Percentiles rank a stretch among this genome's conserved stretches.
Evolutionary conservation across 2,329 filamentous ascomycete genomes (phyloP).

Genomic region (Beauveria bassiana): DNA sequence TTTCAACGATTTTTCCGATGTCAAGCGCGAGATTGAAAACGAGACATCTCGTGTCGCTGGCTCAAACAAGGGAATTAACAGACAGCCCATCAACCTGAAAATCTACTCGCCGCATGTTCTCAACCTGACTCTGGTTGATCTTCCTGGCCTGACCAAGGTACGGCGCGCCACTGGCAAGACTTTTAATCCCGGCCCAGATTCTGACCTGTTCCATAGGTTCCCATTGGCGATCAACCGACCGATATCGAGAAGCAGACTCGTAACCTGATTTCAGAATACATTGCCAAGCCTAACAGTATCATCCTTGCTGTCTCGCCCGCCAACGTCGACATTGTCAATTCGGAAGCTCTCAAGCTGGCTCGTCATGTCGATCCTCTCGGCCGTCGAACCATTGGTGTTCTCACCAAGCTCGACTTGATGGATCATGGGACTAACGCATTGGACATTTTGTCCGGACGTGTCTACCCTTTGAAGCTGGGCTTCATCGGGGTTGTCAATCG

Average conservation of each 20-base stretch:
- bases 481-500: constrained; percentile 98
- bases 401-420: constrained; percentile 97
- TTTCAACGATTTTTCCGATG: constrained; percentile 86
- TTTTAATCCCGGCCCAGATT: neutral
- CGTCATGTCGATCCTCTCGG: constrained; percentile 94
- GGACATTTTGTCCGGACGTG: constrained; percentile 93
- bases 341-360: constrained; percentile 91
- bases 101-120: constrained; percentile 96
- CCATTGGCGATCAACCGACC: constrained; percentile 92
- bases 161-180: constrained; percentile 14
- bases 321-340: constrained; percentile 97
- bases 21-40: constrained; percentile 94
- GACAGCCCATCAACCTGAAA: constrained; percentile 95
- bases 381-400: constrained; percentile 87
- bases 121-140: constrained; percentile 90
- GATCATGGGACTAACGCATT: constrained; percentile 97
- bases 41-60: constrained; percentile 89
- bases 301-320: constrained; percentile 93
- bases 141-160: constrained; percentile 93
- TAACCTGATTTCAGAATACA: constrained; percentile 94
- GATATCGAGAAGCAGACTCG: constrained; percentile 99
- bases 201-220: constrained; percentile 50
- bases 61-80: constrained; percentile 96
- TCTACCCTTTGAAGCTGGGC: constrained; percentile 92
- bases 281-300: constrained; percentile 97